Conservation (phyloP, 352 stramenopile genomes). For the Globisporangium carolinianum region DNA sequence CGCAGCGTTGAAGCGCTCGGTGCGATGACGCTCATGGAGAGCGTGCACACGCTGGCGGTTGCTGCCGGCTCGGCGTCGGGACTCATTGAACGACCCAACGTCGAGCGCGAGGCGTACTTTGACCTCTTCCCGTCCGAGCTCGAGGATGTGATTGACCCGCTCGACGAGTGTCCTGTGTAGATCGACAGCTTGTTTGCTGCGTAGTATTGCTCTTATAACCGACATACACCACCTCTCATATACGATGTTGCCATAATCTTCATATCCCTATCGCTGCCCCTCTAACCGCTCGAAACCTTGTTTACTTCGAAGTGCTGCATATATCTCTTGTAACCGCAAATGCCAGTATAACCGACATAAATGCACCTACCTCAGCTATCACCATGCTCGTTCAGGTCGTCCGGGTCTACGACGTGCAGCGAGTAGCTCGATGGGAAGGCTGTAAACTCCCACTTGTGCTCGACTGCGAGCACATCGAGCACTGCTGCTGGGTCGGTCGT, state of each 20-base stretch:
- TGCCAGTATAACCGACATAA: too few relatives aligned
- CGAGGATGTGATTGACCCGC: constrained; percentile 23
- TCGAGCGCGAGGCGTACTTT: constrained; percentile 22
- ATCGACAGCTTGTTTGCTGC: too few relatives aligned
- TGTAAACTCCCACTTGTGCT: constrained; percentile 23
- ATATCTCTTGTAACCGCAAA: too few relatives aligned
- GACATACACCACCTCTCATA: too few relatives aligned
- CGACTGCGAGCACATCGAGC: constrained; percentile 29
- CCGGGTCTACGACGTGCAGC: constrained; percentile 32
- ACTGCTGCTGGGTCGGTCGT: constrained; percentile 11
- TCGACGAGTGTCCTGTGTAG: constrained; percentile 12
- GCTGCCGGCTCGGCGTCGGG: constrained; percentile 7
- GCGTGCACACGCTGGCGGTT: constrained; percentile 10
- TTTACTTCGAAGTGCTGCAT: too few relatives aligned
- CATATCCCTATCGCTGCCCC: too few relatives aligned
- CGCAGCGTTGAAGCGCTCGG: constrained; percentile 8
- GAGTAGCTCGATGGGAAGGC: constrained; percentile 25
- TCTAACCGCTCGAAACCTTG: too few relatives aligned
- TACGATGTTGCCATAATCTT: too few relatives aligned
- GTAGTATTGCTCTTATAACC: too few relatives aligned
- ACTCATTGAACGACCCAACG: constrained; percentile 9
- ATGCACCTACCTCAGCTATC: too few relatives aligned
- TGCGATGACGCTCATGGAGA: constrained; percentile 18
- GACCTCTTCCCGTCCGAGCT: constrained; percentile 24
- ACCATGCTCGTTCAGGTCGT: constrained; percentile 12